Base-by-base conservation (phyloP, 2,329 filamentous ascomycete genomes). In the Canariomyces notabilis region DNA sequence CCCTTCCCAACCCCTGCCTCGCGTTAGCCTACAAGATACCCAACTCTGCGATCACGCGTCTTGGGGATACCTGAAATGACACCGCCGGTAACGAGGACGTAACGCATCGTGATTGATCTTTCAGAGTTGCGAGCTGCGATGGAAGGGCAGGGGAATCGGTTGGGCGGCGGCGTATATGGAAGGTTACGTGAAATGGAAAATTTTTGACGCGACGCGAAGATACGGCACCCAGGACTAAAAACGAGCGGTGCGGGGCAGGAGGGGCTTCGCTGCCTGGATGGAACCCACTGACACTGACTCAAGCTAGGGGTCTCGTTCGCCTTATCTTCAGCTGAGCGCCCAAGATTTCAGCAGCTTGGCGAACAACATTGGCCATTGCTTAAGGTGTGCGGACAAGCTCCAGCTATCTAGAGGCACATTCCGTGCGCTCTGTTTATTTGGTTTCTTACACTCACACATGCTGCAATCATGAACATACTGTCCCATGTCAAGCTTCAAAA, bases 41-140 rank as follows among this genome's bases (percentile, higher is more conserved):
- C 26, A 29, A 12, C 26, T 29, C 26, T 12, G 26, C 26, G 26
- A 15, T 16, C 11, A 6, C 16, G 23, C 3, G 20, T 19, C 6
- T 19, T 15, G 14, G 22, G 19, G 19, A 18, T 48, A 51, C 49
- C 49, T 48, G 49, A 51, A 39, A 51, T 51, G 49, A 51, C 49
- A 51, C 49, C 49, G 49, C 49, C 49, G 36, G 49, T 48, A 39
- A 51, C 45, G 34, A 51, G 49, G 19, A 51, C 49, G 49, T 51
- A 51, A 46, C 49, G 49, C 49, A 51, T 51, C 39, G 43, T 51
- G 49, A 15, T 32, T 20, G 44, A 23, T 37, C 33, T 44, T 32
- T 47, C 40, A n/a, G n/a, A n/a, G n/a, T n/a, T n/a, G n/a, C n/a
- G 41, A 36, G 15, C 42, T 34, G 29, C 32, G 11, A 37, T 42